Evolutionary conservation across 1,139 yeast species (phyloP).

Genomic region (Suhomyces coccinellae): DNA sequence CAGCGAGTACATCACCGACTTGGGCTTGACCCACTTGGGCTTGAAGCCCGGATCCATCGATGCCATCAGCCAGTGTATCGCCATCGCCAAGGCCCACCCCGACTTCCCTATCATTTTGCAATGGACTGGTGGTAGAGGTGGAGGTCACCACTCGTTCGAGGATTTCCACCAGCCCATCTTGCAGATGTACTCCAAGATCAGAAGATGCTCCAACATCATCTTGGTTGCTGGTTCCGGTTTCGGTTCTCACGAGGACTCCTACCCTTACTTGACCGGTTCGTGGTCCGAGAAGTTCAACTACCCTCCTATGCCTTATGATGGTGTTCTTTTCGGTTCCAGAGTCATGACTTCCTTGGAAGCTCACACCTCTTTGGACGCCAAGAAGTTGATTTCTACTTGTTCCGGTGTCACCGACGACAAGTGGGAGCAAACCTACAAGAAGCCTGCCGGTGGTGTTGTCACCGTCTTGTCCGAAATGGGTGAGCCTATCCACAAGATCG

Average conservation of each 20-base stretch:
- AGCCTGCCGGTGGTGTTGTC: slow-evolving; percentile 94
- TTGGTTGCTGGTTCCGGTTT: slow-evolving; percentile 98
- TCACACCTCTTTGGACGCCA: slow-evolving; percentile 89
- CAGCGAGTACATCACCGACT: slow-evolving; percentile 87
- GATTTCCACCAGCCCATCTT: slow-evolving; percentile 97
- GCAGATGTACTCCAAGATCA: slow-evolving; percentile 92
- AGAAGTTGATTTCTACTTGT: slow-evolving; percentile 85
- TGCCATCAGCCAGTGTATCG: slow-evolving; percentile 80
- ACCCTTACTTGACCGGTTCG: slow-evolving; percentile 94
- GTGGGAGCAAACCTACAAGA: slow-evolving; percentile 95
- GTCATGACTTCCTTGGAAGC: slow-evolving; percentile 98
- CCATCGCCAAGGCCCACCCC: slow-evolving; percentile 95
- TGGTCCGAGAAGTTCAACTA: slow-evolving; percentile 86
- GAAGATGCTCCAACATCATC: slow-evolving; percentile 86
- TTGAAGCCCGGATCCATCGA: slow-evolving; percentile 98
- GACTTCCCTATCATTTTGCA: slow-evolving; percentile 93
- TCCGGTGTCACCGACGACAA: slow-evolving; percentile 83
- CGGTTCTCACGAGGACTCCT: slow-evolving; percentile 95
- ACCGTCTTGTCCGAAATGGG: slow-evolving; percentile 99
- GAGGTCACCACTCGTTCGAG: slow-evolving; percentile 99
- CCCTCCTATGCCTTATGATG: slow-evolving; percentile 99
- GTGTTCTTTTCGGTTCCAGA: slow-evolving; percentile 93
- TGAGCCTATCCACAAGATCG: slow-evolving; percentile 97
- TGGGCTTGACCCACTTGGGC: slow-evolving; percentile 91
- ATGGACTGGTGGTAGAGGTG: slow-evolving; percentile 99